Conservation (phyloP, 768 basidiomycete species). For the Gloeophyllum trabeum region DNA sequence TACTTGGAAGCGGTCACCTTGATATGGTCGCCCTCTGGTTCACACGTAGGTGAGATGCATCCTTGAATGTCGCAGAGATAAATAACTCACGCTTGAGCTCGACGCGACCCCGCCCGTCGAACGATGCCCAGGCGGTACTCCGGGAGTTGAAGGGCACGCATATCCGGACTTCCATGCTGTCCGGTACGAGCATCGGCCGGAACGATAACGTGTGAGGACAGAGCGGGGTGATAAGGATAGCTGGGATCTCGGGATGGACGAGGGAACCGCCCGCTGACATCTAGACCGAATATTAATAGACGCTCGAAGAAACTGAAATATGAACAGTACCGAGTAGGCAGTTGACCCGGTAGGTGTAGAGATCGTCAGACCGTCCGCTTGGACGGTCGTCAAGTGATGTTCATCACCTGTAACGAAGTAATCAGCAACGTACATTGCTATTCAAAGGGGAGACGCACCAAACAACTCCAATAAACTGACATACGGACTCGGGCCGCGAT, state of each 20-base stretch:
- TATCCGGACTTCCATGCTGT: slow-evolving; percentile 95
- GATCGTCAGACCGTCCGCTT: slow-evolving; percentile 92
- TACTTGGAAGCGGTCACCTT: slow-evolving; percentile 95
- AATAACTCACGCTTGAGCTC: slow-evolving; percentile 79
- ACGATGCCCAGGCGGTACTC: slow-evolving; percentile 98
- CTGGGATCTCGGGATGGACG: slow-evolving; percentile 95
- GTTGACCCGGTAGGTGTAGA: slow-evolving; percentile 97
- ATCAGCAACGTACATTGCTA: neutral
- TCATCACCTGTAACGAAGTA: slow-evolving; percentile 65
- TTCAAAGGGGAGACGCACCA: slow-evolving; percentile 40
- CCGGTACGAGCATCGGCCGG: slow-evolving; percentile 96
- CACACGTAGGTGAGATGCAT: slow-evolving; percentile 5
- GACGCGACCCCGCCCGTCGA: slow-evolving; percentile 93
- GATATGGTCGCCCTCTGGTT: slow-evolving; percentile 95
- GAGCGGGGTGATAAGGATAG: slow-evolving; percentile 92
- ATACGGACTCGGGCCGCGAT: slow-evolving; percentile 95
- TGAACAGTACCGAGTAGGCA: slow-evolving; percentile 77
- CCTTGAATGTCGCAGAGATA: neutral
- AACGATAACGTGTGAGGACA: slow-evolving; percentile 98
- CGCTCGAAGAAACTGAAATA: neutral
- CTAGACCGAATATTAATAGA: too few relatives aligned
- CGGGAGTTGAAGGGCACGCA: slow-evolving; percentile 99
- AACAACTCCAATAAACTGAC: slow-evolving; percentile 94
- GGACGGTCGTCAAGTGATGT: slow-evolving; percentile 98
- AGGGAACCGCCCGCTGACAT: slow-evolving; percentile 96